Evolutionary conservation across 78 protist species (phyloP), one percentile per base, ranked within the genome.

Genomic region (Dictyostelium firmibasis): DNA sequence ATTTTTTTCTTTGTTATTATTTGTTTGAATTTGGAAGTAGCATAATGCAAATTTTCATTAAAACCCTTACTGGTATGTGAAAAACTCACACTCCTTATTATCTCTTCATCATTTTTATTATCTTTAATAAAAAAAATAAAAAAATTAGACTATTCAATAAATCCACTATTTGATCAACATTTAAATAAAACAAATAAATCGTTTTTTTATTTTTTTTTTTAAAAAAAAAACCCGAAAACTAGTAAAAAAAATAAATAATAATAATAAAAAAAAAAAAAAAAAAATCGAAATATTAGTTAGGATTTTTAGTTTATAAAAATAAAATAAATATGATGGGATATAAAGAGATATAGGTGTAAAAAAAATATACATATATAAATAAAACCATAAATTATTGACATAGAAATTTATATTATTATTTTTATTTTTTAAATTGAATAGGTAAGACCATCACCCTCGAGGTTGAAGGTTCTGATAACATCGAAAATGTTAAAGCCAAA

Each of bases 401-500:
- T 95, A 97, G 2, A 2, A 11, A 11, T 11, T 69, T 27, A 4
- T 69, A 9, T 11, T 27, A 29, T 97, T 96, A n/a, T 87, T 96
- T 96, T 29, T 98, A 97, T 92, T 98, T 98, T 67, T 97, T 97
- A 96, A 99, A 98, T 77, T 95, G 93, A 0, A 98, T 98, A 38
- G 99, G 99, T 84, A 99, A 99, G 96, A 98, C 99, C 94, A 98
- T 99, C 97, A 97, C 99, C 27, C 97, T 99, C 27, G 99, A 98
- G 87, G 99, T 98, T 74, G 98, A 98, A 95, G 27, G 97, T 38
- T 77, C 97, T 31, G 98, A 99, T 97, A 97, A 98, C 79, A 98
- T 98, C 72, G 99, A 98, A 83, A 97, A 94, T 60, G 99, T 99
- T 84, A 99, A 99, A 97, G 92, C 97, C 27, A 99, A 99, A 98